A percentile compares a stretch with the other conserved stretches of the same genome.
These are phyloP conservation scores for Apiospora pterosperma DNA, from an alignment of 2,329 filamentous ascomycete genomes.

Conservation along the genomic window DNA sequence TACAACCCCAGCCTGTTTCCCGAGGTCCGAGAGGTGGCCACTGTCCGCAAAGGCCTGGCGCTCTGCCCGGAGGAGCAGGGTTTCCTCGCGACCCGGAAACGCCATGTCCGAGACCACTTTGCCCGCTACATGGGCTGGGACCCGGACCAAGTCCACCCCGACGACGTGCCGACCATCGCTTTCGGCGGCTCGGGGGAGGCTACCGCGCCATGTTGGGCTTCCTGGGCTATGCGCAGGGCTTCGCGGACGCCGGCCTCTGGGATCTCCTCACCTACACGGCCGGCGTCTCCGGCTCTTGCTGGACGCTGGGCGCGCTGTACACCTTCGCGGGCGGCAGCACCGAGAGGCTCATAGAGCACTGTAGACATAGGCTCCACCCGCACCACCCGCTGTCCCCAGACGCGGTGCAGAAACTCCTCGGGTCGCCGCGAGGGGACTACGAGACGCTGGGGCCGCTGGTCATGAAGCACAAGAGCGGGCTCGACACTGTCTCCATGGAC, in stretches of 20 bases:
- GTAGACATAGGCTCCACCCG: background rate
- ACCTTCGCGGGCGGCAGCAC: background rate
- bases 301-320: background rate
- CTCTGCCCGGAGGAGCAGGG: background rate
- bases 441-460: background rate
- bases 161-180: background rate
- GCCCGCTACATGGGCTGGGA: background rate
- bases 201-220: background rate
- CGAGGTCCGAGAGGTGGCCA: background rate
- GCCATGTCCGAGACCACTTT: background rate
- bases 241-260: background rate
- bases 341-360: background rate
- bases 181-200: background rate
- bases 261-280: background rate
- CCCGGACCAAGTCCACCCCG: background rate
- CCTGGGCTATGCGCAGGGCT: background rate
- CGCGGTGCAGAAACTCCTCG: background rate
- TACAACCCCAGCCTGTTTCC: background rate
- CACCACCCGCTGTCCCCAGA: background rate
- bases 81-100: background rate
- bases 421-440: background rate
- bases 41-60: background rate
- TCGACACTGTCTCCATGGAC: background rate
- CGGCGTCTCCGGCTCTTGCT: background rate
- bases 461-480: background rate